These are phyloP conservation scores for Cajanus cajan DNA, from an alignment of 306 rosid genomes.

Conservation along the genomic window DNA sequence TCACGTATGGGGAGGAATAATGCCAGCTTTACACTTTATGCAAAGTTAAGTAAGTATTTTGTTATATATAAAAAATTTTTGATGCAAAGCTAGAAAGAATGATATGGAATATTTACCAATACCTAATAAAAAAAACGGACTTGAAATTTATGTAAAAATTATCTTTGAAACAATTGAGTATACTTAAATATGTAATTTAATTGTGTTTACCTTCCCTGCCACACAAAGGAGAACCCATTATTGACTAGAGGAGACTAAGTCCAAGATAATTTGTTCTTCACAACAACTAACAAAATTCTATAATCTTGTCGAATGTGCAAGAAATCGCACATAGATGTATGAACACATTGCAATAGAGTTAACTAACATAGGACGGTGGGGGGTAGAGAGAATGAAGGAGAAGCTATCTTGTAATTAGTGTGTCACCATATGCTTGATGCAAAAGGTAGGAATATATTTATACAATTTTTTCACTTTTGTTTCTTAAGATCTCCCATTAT, in stretches of 20 bases:
- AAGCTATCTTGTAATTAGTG: neutral
- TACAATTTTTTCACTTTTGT: neutral
- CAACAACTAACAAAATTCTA: neutral
- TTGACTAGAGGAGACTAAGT: neutral
- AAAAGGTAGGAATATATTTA: conserved; percentile 36
- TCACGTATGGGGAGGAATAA: conserved; percentile 16
- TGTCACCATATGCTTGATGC: conserved; percentile 2
- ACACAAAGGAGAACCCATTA: neutral
- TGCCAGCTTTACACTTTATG: conserved; percentile 38
- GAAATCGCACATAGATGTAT: neutral
- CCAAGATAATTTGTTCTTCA: neutral
- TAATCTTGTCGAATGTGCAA: neutral
- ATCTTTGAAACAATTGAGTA: neutral
- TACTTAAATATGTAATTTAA: neutral
- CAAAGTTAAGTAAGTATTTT: conserved; percentile 31
- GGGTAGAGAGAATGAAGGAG: neutral
- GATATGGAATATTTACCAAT: neutral
- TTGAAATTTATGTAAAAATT: neutral
- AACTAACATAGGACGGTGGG: neutral
- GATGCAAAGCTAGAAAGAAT: neutral
- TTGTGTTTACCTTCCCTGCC: neutral
- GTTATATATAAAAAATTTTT: neutral
- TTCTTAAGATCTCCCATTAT: neutral
- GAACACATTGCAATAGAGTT: neutral
- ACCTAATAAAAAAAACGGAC: neutral